phyloP scores from a whole-genome alignment of 2,329 filamentous ascomycete genomes.

The Coniochaeta sp. region DNA sequence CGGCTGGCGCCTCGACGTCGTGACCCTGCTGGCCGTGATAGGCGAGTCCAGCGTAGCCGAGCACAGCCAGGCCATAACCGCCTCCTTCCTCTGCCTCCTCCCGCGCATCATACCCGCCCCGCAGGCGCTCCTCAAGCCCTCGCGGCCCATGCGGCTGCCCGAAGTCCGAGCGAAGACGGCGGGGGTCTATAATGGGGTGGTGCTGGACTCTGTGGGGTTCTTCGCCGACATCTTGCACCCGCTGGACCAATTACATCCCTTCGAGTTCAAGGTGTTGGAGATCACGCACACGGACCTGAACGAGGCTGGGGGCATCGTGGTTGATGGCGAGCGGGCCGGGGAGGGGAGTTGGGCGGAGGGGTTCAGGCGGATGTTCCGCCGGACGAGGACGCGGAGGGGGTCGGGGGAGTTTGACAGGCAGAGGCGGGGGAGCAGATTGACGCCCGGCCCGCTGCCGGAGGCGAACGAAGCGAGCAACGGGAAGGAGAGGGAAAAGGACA shows the following conservation, averaged over 20 bases:
- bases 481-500: background rate
- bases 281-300: conserved; percentile 35
- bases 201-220: conserved; percentile 48
- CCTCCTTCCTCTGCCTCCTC: conserved; percentile 48
- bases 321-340: background rate
- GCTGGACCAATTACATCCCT: conserved; percentile 39
- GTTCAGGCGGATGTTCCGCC: conserved; percentile 5
- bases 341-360: background rate
- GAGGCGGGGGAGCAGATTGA: background rate
- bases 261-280: conserved; percentile 38
- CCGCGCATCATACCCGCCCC: conserved; percentile 56
- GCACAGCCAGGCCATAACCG: conserved; percentile 50
- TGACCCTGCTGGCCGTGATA: conserved; percentile 55
- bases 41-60: conserved; percentile 52
- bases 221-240: conserved; percentile 55
- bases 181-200: conserved; percentile 50
- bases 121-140: conserved; percentile 51
- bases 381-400: background rate
- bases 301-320: conserved; percentile 12
- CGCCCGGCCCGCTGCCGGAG: background rate
- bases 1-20: conserved; percentile 52
- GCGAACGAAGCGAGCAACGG: background rate
- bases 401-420: background rate
- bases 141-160: conserved; percentile 47
- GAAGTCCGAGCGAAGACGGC: conserved; percentile 45